Base-by-base conservation (phyloP, 495 filamentous ascomycete species). In the Lasiosphaeria hispida region DNA sequence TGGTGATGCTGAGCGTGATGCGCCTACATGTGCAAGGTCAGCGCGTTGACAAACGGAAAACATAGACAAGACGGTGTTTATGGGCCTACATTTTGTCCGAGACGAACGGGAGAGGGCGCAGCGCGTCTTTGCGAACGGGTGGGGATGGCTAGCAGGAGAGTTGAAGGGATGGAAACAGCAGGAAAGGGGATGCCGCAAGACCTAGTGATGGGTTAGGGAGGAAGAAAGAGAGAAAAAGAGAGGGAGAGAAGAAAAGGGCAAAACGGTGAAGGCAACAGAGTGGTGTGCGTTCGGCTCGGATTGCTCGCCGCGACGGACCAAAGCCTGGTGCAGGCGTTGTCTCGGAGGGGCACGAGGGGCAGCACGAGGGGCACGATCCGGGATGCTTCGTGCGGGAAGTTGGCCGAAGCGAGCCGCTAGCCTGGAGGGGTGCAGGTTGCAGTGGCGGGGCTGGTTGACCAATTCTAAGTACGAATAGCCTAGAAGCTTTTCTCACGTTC, bases 1-100 rank as follows among this genome's bases (percentile, higher is more conserved):
- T 89, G 64, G 82, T 89, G 63, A 98, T 86, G 54, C 91, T 96
- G 34, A 69, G 64, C 4, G 67, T 70, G 58, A 70, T 65, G 48
- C 65, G 67, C 67, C 67, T 70, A 44, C 17, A 49, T 3, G 44
- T 15, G n/a, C 30, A n/a, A 15, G 15, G 48, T 30, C 10, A 33
- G 40, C 43, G n/a, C 1, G 19, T 10, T 11, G 14, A n/a, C 9
- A 10, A 23, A 19, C 30, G 36, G 35, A n/a, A n/a, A 40, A n/a
- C 14, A 41, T 8, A n/a, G 33, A 53, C 17, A 19, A 23, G 14
- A 4, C 50, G 11, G 42, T 10, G 14, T 45, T 30, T 30, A 5
- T 30, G 23, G 23, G 23, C 23, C 23, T 30, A 30, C 23, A 30
- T 45, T 45, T 45, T 45, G 42, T 18, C 23, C 10, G 23, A 30